phyloP scores from a whole-genome alignment of 2,329 filamentous ascomycete species.

The Phyllosticta citribraziliensis region DNA sequence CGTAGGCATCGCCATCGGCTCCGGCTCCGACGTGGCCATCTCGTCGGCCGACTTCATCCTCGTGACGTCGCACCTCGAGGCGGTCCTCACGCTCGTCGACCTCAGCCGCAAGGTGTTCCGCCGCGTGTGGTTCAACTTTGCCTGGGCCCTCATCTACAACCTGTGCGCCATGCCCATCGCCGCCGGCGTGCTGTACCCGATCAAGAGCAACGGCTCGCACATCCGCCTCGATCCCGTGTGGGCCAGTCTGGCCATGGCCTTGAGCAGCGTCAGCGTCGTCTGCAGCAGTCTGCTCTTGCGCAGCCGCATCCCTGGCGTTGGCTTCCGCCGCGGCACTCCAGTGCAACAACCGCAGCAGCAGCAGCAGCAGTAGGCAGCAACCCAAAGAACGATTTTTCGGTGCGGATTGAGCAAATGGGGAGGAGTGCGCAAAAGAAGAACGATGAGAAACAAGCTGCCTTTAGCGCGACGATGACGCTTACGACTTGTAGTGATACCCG shows the following conservation, averaged over 20 bases:
- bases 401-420: background rate
- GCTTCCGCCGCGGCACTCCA: constrained; percentile 21
- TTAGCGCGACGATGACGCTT: too few relatives aligned
- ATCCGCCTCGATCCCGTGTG: constrained; percentile 66
- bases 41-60: constrained; percentile 75
- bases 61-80: constrained; percentile 57
- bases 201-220: constrained; percentile 43
- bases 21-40: constrained; percentile 73
- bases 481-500: too few relatives aligned
- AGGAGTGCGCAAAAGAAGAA: too few relatives aligned
- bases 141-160: constrained; percentile 79
- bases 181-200: constrained; percentile 65
- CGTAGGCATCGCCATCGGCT: constrained; percentile 72
- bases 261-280: constrained; percentile 85
- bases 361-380: background rate
- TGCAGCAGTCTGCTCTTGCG: constrained; percentile 67
- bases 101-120: constrained; percentile 64
- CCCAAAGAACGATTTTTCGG: background rate
- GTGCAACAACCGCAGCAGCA: background rate
- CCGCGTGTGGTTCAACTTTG: constrained; percentile 76
- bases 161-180: constrained; percentile 67
- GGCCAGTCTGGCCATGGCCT: constrained; percentile 85
- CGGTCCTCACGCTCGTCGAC: constrained; percentile 63
- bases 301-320: constrained; percentile 34
- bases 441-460: too few relatives aligned